Base-by-base conservation (phyloP, 1,139 yeast species). In the Hyphopichia buzzinii region DNA sequence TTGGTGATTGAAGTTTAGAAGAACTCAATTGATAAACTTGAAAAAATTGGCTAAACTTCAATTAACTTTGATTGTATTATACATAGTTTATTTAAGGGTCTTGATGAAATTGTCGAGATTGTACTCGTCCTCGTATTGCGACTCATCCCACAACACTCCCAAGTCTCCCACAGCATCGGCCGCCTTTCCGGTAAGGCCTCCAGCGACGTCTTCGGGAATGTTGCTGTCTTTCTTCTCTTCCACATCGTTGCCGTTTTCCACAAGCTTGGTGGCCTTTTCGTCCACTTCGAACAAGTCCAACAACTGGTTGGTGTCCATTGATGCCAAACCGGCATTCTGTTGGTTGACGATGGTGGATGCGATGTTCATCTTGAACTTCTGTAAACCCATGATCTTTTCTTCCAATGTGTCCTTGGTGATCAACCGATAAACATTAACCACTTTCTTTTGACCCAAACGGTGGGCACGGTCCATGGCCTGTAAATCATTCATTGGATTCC, bases 401-500 rank as follows among this genome's bases (percentile, higher is more conserved):
- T 94, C 99, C 46, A 94, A 70, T 0, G 98, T 92, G 50, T 87
- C 83, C 54, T 89, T 83, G 7, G 99, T 94, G 49, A 94, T 87
- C 48, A 94, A 73, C 50, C 97, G 74, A 55, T 90, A 90, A 13
- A 94, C 98, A 59, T 89, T 88, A 31, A 94, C 99, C 26, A 92
- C 97, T 57, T 90, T 92, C 67, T 89, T 89, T 63, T 94, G 99
- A 4, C 99, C 99, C 48, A 94, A 79, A 59, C 99, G 77, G 62
- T 94, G 99, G 0, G 98, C 98, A 54, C 99, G 76, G 58, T 94
- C 99, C 99, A 94, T 94, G 0, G 99, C 99, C 59, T 94, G 99
- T 42, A 94, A 71, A 67, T 94, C 99, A 55, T 89, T 92, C 99
- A 94, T 94, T 17, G 99, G 98, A 57, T 94, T 94, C 99, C 99